Base-by-base conservation (phyloP, 2,329 filamentous ascomycete genomes). In the Colletotrichum incanum region DNA sequence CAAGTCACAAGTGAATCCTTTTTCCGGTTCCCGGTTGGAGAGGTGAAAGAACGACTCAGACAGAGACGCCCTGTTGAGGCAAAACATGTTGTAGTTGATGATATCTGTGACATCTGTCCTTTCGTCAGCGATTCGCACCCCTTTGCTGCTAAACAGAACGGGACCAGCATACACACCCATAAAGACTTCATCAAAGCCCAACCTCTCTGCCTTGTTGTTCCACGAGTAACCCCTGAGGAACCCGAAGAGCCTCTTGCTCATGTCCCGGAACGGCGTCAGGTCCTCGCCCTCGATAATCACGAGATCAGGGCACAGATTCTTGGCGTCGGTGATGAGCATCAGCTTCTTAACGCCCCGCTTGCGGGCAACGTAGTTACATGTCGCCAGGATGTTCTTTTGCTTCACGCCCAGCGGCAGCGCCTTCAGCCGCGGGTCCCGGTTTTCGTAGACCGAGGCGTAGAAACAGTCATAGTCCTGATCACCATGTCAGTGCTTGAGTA, bases 281-380 rank as follows among this genome's bases (percentile, higher is more conserved):
- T 97, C 95, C 82, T 98, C 95, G 39, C 96, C 95, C 23, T 97
- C 89, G 47, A 96, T 90, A 60, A 98, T 91, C 63, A 98, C 90
- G 20, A 97, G 89, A 68, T 97, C 94, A 0, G 95, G 95, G 76
- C 95, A 98, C 37, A 92, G 81, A 76, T 88, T 91, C 82, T 90
- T 93, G 5, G 96, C 96, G 74, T 98, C 94, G 65, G 87, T 89
- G 79, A 98, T 91, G 74, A 94, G 89, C 87, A 97, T 95, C 72
- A 98, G 87, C 84, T 99, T 98, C 80, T 89, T 86, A 65, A 95
- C 87, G 65, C 90, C 91, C n/a, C 84, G 88, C 63, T 90, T 85
- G 45, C 96, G 91, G 28, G 96, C 96, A 79, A 93, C 94, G 81
- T 98, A 98, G 83, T 98, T 98, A 87, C 94, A 97, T 5, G 95